Evolutionary conservation across 208 protist genomes (phyloP).

Genomic region (Crithidia fasciculata): DNA sequence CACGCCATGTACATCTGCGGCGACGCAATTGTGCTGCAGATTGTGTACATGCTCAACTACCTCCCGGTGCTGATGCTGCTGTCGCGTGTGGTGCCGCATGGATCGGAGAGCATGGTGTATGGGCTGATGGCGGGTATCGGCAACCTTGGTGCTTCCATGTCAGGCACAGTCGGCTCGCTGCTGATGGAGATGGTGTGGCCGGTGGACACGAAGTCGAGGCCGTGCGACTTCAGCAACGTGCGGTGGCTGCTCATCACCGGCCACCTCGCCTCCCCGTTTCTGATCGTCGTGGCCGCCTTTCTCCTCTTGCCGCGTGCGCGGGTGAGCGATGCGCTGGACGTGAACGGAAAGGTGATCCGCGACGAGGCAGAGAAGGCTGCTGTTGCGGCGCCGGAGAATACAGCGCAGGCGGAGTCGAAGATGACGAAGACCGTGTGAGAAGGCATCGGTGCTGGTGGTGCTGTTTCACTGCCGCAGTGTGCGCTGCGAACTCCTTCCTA

Average conservation of each 20-base stretch:
- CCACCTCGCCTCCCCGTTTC: conserved; percentile 48
- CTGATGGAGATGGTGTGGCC: conserved; percentile 51
- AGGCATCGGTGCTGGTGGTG: too few relatives aligned
- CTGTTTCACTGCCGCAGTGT: too few relatives aligned
- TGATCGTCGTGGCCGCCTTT: conserved; percentile 53
- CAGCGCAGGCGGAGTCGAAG: background rate
- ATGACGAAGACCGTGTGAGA: background rate
- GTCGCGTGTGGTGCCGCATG: conserved; percentile 41
- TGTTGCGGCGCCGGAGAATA: background rate
- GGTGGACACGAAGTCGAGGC: conserved; percentile 29
- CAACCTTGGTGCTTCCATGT: conserved; percentile 55
- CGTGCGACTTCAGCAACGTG: conserved; percentile 70
- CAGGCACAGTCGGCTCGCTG: conserved; percentile 41
- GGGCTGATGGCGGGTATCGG: conserved; percentile 65
- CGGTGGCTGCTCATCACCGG: conserved; percentile 51
- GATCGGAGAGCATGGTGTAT: conserved; percentile 69
- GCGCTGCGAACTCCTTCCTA: background rate
- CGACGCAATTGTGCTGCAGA: conserved; percentile 60
- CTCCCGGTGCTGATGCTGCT: background rate
- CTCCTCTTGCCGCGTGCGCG: conserved; percentile 49
- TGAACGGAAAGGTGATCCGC: conserved; percentile 6
- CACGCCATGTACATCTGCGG: conserved; percentile 72
- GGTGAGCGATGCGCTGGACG: conserved; percentile 40
- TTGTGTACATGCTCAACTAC: conserved; percentile 18
- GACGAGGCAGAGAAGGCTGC: conserved; percentile 4